phyloP scores from a whole-genome alignment of 352 stramenopile species.

The Plasmopara viticola region DNA sequence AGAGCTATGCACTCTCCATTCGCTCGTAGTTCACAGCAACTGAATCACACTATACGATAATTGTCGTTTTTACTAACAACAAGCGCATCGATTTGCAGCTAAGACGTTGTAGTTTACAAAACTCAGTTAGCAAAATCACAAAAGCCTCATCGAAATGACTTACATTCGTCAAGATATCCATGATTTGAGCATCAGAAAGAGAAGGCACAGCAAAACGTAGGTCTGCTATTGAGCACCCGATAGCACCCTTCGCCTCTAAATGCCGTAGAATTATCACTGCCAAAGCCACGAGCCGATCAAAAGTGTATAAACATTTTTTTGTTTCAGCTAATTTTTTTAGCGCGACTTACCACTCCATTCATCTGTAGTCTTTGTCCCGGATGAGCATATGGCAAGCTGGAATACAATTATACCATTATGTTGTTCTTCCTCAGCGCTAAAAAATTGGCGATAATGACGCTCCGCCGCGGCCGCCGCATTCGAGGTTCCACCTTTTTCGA shows the following conservation, averaged over 20 bases:
- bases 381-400: constrained; percentile 29
- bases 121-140: constrained; percentile 4
- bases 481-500: constrained; percentile 14
- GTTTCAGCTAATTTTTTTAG: background rate
- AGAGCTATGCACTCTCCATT: background rate
- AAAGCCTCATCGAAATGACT: constrained; percentile 6
- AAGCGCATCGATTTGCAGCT: constrained; percentile 67
- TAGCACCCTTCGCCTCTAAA: constrained; percentile 25
- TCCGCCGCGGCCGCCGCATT: constrained; percentile 25
- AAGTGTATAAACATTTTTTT: too few relatives aligned
- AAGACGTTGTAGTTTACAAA: background rate
- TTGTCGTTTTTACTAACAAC: constrained; percentile 48
- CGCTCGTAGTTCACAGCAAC: background rate
- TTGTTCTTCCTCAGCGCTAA: constrained; percentile 50
- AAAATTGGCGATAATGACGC: constrained; percentile 54
- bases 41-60: constrained; percentile 45
- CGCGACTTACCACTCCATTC: constrained; percentile 47
- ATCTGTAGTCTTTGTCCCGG: constrained; percentile 24
- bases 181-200: constrained; percentile 43
- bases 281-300: background rate
- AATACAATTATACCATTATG: constrained; percentile 55
- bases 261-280: constrained; percentile 41
- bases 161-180: constrained; percentile 53
- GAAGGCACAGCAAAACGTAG: constrained; percentile 52
- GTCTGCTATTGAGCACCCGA: constrained; percentile 41